A percentile compares a stretch with the other conserved stretches of the same genome.
These are phyloP conservation scores for Axilococcus clingmanii DNA, from an alignment of 139 green algal genomes.

Conservation along the genomic window DNA sequence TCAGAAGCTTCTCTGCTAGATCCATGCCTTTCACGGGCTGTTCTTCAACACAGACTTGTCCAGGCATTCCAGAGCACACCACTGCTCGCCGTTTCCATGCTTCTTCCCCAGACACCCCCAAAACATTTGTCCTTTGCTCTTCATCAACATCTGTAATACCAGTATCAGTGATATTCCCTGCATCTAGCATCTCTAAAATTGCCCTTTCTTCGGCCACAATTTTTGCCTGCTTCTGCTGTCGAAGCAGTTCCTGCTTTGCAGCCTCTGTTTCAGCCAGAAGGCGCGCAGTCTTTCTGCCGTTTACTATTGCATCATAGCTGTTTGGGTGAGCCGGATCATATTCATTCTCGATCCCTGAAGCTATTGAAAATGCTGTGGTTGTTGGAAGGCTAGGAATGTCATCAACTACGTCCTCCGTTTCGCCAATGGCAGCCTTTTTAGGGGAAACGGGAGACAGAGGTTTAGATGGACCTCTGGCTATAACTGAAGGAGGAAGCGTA, in stretches of 20 bases:
- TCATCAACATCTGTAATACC: constrained; percentile 3
- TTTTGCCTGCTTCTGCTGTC: constrained; percentile 28
- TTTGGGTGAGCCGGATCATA: constrained; percentile 87
- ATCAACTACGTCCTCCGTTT: not conserved
- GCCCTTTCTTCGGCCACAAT: constrained; percentile 21
- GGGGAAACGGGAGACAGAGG: not conserved
- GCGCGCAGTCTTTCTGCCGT: constrained; percentile 21
- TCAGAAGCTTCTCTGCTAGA: constrained; percentile 73
- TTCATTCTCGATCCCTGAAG: constrained; percentile 42
- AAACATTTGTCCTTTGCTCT: constrained; percentile 17
- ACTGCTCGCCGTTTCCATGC: constrained; percentile 28
- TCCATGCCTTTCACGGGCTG: constrained; percentile 23
- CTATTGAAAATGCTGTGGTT: not conserved
- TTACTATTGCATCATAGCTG: constrained; percentile 72
- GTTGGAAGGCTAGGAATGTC: not conserved
- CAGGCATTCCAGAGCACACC: not conserved
- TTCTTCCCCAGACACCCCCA: constrained; percentile 43
- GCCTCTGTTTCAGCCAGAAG: constrained; percentile 59
- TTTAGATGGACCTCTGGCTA: not conserved
- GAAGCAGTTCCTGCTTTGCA: constrained; percentile 48
- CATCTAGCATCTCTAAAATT: not conserved
- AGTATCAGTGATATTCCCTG: not conserved
- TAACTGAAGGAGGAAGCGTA: not conserved
- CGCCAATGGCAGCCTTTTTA: not conserved
- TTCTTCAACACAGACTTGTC: not conserved